Evolutionary conservation across 305 asterid genomes (phyloP).

Genomic region (Fraxinus baroniana): DNA sequence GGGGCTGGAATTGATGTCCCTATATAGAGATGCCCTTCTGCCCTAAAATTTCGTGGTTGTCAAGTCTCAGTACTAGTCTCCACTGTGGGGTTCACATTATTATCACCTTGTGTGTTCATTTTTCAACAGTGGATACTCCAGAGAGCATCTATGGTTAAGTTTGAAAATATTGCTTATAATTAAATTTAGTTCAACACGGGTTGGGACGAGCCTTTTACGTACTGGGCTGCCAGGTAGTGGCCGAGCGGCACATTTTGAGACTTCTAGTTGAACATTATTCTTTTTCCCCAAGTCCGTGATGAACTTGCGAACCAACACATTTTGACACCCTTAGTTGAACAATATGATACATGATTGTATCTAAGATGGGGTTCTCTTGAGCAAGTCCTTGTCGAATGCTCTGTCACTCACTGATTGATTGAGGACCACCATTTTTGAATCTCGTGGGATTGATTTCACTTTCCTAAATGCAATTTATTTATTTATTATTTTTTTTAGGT

Average conservation of each 20-base stretch:
- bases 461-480: slow-evolving; percentile 25
- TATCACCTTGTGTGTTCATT: slow-evolving; percentile 22
- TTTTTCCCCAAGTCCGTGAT: background rate
- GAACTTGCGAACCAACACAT: background rate
- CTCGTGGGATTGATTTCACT: slow-evolving; percentile 30
- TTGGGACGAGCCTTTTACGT: background rate
- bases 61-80: slow-evolving; percentile 39
- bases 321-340: background rate
- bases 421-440: slow-evolving; percentile 57
- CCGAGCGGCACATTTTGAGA: background rate
- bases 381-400: slow-evolving; percentile 27
- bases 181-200: background rate
- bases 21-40: slow-evolving; percentile 33
- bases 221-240: background rate
- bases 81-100: slow-evolving; percentile 24
- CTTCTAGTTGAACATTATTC: background rate
- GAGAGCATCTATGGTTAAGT: background rate
- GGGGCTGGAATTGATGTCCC: slow-evolving; percentile 38
- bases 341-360: background rate
- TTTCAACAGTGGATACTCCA: slow-evolving; percentile 4
- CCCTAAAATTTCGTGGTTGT: slow-evolving; percentile 42
- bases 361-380: slow-evolving; percentile 33
- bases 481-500: background rate
- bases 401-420: slow-evolving; percentile 45
- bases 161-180: background rate